A percentile compares a stretch with the other conserved stretches of the same genome.
Evolutionary conservation across 805 yeast species (phyloP).

Genomic region (Candida easanensis): DNA sequence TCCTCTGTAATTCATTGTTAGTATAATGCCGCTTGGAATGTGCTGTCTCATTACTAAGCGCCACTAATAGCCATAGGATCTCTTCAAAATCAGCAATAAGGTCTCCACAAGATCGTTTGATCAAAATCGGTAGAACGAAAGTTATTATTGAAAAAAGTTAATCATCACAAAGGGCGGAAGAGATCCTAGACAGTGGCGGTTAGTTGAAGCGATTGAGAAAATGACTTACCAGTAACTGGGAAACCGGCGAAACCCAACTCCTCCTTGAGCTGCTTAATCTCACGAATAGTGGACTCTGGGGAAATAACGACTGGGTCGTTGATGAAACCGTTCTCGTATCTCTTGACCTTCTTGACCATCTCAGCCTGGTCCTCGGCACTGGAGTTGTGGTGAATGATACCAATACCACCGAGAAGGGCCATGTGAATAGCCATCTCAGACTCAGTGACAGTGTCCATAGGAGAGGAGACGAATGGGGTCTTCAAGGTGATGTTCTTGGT

Average conservation of each 20-base stretch:
- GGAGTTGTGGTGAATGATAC: conserved; percentile 98
- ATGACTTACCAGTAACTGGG: conserved; percentile 98
- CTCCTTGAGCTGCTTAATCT: conserved; percentile 69
- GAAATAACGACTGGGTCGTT: conserved; percentile 87
- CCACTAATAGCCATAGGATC: not conserved
- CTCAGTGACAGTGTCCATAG: conserved; percentile 99
- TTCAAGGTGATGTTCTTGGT: conserved; percentile 90
- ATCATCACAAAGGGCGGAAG: conserved; percentile 48
- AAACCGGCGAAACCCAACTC: conserved; percentile 90
- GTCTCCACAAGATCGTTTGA: conserved; percentile 97
- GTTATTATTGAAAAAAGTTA: conserved; percentile 55
- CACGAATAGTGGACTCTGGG: conserved; percentile 74
- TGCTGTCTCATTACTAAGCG: not conserved
- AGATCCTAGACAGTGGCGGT: not conserved
- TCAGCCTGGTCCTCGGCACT: conserved; percentile 96
- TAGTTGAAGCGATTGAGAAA: conserved; percentile 9
- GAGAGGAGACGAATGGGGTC: conserved; percentile 95
- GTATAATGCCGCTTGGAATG: conserved; percentile 4
- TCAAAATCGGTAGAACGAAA: conserved; percentile 99
- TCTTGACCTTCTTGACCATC: conserved; percentile 96
- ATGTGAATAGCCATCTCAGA: conserved; percentile 95
- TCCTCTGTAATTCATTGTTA: conserved; percentile 48
- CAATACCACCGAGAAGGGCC: conserved; percentile 98
- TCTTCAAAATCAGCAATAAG: conserved; percentile 37
- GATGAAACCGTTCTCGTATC: conserved; percentile 96